A percentile compares a stretch with the other conserved stretches of the same genome.
phyloP scores from a whole-genome alignment of 2,329 filamentous ascomycete genomes.

The Fusarium concolor region DNA sequence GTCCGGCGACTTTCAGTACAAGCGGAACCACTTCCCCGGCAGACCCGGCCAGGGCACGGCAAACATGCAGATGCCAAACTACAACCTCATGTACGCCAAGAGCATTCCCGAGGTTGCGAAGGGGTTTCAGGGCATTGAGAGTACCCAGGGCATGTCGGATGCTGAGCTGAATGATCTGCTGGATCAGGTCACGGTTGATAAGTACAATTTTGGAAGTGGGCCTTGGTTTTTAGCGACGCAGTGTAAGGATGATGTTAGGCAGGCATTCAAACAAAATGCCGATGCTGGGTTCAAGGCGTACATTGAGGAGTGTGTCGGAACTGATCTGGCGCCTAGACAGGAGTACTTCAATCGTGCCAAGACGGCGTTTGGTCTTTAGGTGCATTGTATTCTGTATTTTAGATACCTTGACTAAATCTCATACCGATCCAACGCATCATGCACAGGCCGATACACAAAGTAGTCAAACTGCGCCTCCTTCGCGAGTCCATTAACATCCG shows the following conservation, averaged over 20 bases:
- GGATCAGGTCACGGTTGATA: constrained; percentile 58
- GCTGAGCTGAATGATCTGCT: constrained; percentile 56
- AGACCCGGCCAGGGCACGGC: constrained; percentile 76
- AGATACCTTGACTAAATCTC: constrained; percentile 1
- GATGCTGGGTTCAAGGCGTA: constrained; percentile 60
- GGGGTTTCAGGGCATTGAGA: constrained; percentile 47
- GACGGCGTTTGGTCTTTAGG: constrained; percentile 56
- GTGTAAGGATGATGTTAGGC: constrained; percentile 52
- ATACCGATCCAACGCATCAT: constrained; percentile 62
- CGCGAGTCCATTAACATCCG: constrained; percentile 65
- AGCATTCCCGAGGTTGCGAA: constrained; percentile 54
- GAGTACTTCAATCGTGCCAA: constrained; percentile 61
- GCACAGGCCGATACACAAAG: constrained; percentile 62
- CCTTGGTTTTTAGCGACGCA: constrained; percentile 63
- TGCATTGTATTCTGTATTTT: neutral
- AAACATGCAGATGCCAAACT: constrained; percentile 63
- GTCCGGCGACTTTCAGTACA: constrained; percentile 76
- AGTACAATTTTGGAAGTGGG: constrained; percentile 65
- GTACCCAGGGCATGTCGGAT: constrained; percentile 45
- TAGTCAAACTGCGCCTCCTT: constrained; percentile 62
- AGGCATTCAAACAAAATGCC: constrained; percentile 50
- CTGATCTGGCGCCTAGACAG: constrained; percentile 47
- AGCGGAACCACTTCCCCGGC: constrained; percentile 70
- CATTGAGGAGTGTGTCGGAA: constrained; percentile 60
- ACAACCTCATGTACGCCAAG: constrained; percentile 62